Base-by-base conservation (phyloP, 805 yeast species). In the Debaryomyces prosopidis region DNA sequence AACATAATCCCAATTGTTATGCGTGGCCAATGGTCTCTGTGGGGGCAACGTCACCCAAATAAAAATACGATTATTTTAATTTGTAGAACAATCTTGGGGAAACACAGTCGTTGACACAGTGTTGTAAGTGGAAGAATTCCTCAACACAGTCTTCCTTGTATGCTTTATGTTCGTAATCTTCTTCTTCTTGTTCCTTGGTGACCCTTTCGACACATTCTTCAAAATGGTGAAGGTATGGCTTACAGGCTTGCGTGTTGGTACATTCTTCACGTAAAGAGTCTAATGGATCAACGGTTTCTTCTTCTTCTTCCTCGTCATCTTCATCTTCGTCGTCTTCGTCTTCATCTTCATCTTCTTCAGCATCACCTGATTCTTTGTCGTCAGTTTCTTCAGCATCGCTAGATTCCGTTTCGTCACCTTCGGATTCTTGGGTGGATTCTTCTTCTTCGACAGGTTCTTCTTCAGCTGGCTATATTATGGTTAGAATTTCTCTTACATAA, bases 131-230 rank as follows among this genome's bases (percentile, higher is more conserved):
- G 89, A 92, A 92, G 59, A 87, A 92, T 74, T 92, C 99, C 74
- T 92, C 98, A 51, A 92, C 86, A 79, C 99, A 92, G 74, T 92
- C 97, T 77, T 92, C 99, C 75, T 92, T 92, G 79, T 89, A 78
- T 9, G 77, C 83, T 60, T 79, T 80, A 47, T 86, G 84, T 23
- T 72, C 96, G 67, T 92, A 91, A 58, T 76, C 96, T 56, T 80
- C 86, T 63, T 88, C 91, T 74, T 90, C 89, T 76, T 77, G 80
- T 59, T 84, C 96, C 68, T 84, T 81, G 54, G 94, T 83, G 54
- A 92, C 98, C 77, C 97, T 89, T 74, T 88, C 97, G 48, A 84
- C 84, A 80, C 99, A 92, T 73, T 91, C 97, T 52, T 87, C 84
- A 73, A 85, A 90, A 73, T 91, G 97, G 73, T 91, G 97, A 60